phyloP scores from a whole-genome alignment of 345 rosid genomes.

The Lumnitzera littorea region DNA sequence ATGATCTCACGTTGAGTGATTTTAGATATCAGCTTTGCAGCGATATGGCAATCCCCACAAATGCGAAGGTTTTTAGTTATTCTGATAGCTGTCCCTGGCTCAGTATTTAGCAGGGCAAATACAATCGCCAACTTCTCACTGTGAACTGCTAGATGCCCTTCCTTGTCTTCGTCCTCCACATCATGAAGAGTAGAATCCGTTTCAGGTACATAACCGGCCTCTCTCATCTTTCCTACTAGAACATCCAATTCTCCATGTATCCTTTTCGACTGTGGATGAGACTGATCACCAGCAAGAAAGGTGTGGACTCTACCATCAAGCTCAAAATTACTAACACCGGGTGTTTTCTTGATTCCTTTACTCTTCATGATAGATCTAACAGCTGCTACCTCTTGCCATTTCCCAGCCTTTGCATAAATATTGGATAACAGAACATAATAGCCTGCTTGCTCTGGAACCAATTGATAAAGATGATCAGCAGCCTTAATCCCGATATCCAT shows the following conservation, averaged over 20 bases:
- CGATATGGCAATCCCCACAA: conserved; percentile 44
- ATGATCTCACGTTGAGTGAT: conserved; percentile 25
- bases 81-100: conserved; percentile 18
- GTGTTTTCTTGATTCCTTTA: conserved; percentile 49
- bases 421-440: conserved; percentile 51
- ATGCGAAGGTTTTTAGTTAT: conserved; percentile 43
- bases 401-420: conserved; percentile 45
- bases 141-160: conserved; percentile 34
- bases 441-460: conserved; percentile 46
- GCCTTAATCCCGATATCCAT: conserved; percentile 37
- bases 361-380: conserved; percentile 41
- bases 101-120: conserved; percentile 35
- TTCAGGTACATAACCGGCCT: conserved; percentile 40
- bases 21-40: conserved; percentile 33
- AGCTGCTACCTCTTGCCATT: conserved; percentile 45
- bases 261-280: conserved; percentile 25
- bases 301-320: conserved; percentile 31
- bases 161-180: conserved; percentile 54
- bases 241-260: conserved; percentile 30
- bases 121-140: conserved; percentile 57
- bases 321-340: conserved; percentile 46
- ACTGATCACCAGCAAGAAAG: conserved; percentile 42
- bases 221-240: conserved; percentile 30
- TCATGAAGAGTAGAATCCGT: conserved; percentile 46
- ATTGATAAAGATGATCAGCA: conserved; percentile 33